A percentile compares a stretch with the other conserved stretches of the same genome.
These are phyloP conservation scores for Citrus reticulata DNA, from an alignment of 345 rosid species.

Conservation along the genomic window DNA sequence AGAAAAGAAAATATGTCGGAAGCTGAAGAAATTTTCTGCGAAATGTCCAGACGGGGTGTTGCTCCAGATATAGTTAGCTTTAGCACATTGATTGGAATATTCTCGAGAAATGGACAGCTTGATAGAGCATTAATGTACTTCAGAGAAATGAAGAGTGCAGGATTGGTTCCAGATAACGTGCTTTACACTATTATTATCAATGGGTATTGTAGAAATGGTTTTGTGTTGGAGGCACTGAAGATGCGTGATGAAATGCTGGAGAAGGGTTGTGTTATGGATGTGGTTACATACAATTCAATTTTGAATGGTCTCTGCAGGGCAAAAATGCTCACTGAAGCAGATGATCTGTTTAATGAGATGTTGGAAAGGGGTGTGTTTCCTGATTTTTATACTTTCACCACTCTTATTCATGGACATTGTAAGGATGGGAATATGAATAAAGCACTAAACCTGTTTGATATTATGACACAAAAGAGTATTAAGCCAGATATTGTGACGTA, in stretches of 20 bases:
- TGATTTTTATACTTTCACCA: constrained; percentile 70
- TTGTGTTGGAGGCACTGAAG: constrained; percentile 52
- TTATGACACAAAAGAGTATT: constrained; percentile 57
- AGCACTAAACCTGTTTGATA: constrained; percentile 48
- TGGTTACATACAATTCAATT: constrained; percentile 66
- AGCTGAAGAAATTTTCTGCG: constrained; percentile 48
- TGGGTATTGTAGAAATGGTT: constrained; percentile 63
- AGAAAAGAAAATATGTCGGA: constrained; percentile 47
- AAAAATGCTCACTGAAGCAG: constrained; percentile 62
- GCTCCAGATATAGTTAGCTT: constrained; percentile 72
- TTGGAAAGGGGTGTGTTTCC: constrained; percentile 56
- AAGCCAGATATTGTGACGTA: constrained; percentile 72
- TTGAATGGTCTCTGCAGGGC: constrained; percentile 71
- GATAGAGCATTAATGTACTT: constrained; percentile 53
- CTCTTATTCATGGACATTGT: constrained; percentile 70
- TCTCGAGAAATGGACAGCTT: constrained; percentile 44
- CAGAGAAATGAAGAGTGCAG: constrained; percentile 42
- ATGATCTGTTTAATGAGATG: constrained; percentile 27
- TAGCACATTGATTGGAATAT: constrained; percentile 50
- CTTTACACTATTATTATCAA: constrained; percentile 71
- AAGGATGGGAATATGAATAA: constrained; percentile 65
- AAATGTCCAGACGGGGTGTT: constrained; percentile 44
- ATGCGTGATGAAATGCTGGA: constrained; percentile 64
- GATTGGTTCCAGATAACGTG: constrained; percentile 64
- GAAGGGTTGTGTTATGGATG: constrained; percentile 70